These are phyloP conservation scores for Myxozyma neotropica DNA, from an alignment of 805 yeast species.

Conservation along the genomic window DNA sequence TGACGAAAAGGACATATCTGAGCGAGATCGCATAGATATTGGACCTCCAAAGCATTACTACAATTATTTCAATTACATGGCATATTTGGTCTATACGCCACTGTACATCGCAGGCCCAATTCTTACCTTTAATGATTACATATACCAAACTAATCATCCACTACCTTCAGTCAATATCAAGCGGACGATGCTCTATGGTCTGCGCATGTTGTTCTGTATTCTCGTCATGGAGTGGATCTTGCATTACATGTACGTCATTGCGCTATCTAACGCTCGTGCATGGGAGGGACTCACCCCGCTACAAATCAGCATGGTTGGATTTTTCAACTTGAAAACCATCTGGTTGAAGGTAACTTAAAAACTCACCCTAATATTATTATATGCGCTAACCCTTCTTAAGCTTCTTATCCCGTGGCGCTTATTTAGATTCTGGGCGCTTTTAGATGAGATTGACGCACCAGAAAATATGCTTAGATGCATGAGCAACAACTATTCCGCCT, in stretches of 20 bases:
- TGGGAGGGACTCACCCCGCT: slow-evolving; percentile 90
- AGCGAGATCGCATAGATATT: slow-evolving; percentile 65
- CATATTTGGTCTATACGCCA: slow-evolving; percentile 84
- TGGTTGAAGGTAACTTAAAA: slow-evolving; percentile 67
- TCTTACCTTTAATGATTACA: slow-evolving; percentile 85
- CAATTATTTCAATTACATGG: slow-evolving; percentile 62
- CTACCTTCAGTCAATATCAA: slow-evolving; percentile 60
- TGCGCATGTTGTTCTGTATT: slow-evolving; percentile 71
- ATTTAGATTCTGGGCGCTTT: slow-evolving; percentile 86
- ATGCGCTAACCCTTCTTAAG: neutral
- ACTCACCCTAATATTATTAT: too few species aligned
- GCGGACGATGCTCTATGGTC: slow-evolving; percentile 61
- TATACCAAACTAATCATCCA: slow-evolving; percentile 63
- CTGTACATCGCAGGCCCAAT: slow-evolving; percentile 94
- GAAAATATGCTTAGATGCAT: slow-evolving; percentile 97
- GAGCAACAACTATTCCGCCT: slow-evolving; percentile 88
- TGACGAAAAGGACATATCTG: slow-evolving; percentile 45
- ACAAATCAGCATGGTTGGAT: slow-evolving; percentile 91
- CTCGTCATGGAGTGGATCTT: slow-evolving; percentile 85
- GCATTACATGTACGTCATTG: slow-evolving; percentile 90
- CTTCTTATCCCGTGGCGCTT: slow-evolving; percentile 93
- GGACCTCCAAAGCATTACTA: slow-evolving; percentile 66
- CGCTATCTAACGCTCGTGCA: slow-evolving; percentile 84
- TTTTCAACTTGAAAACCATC: slow-evolving; percentile 84
- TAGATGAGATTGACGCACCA: slow-evolving; percentile 95